These are phyloP conservation scores for Rhodomyrtus psidioides DNA, from an alignment of 441 rosid genomes.

Conservation along the genomic window DNA sequence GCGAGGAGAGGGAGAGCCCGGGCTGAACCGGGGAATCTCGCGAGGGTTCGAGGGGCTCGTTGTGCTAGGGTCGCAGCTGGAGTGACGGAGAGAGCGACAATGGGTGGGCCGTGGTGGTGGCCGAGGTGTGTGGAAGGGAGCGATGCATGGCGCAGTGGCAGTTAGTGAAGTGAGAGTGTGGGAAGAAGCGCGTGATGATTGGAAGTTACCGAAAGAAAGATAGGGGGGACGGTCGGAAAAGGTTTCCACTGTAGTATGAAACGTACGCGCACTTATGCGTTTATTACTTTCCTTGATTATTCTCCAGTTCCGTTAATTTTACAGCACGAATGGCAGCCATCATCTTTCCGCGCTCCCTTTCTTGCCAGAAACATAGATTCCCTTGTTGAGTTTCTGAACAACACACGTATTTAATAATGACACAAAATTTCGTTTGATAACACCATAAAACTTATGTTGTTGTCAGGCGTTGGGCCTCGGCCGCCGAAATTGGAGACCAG, in stretches of 20 bases:
- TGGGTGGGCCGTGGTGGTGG: neutral
- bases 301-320: too few species aligned
- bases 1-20: too few species aligned
- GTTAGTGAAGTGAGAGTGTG: neutral
- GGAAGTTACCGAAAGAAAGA: neutral
- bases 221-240: neutral
- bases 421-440: too few species aligned
- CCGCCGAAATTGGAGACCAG: too few species aligned
- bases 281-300: neutral
- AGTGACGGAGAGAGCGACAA: neutral
- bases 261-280: neutral
- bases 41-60: neutral
- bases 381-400: rapidly evolving
- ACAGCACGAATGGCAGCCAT: too few species aligned
- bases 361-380: too few species aligned
- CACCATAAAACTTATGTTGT: too few species aligned
- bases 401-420: rapidly evolving
- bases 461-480: rapidly evolving
- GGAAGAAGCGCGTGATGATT: neutral
- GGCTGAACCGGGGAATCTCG: neutral
- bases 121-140: neutral
- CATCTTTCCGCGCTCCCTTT: too few species aligned
- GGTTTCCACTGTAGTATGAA: neutral
- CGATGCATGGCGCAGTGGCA: neutral
- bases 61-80: neutral